Base-by-base conservation (phyloP, 768 basidiomycete genomes). In the Cystobasidium onofrii region DNA sequence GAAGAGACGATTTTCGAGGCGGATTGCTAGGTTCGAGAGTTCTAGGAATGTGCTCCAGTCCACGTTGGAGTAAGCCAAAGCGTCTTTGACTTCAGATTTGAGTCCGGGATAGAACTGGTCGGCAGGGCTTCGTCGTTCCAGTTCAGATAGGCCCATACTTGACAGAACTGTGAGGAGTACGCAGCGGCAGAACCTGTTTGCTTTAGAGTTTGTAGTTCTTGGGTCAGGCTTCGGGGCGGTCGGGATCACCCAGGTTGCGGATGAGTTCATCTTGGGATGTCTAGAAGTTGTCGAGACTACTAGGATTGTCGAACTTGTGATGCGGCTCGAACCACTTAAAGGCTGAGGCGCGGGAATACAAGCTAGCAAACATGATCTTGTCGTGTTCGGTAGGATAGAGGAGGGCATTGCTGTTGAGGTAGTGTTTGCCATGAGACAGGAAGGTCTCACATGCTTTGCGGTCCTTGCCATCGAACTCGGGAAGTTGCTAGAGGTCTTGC, bases 51-150 rank as follows among this genome's bases (percentile, higher is more conserved):
- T n/a, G 3, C 7, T 27, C 9, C 10, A 27, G 20, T 25, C 25
- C n/a, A 7, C 31, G 25, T 4, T 4, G 20, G 15, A 3, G 27
- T 33, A 33, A 27, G 36, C 23, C 13, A 63, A 39, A 6, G 36
- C 36, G n/a, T 63, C 61, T n/a, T 63, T 66, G 64, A 66, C 64
- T 13, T 66, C 43, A 4, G 25, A 27, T 7, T 27, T 6, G 34
- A 66, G 64, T 34, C 64, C 64, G 15, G 9, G 6, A 20, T 66
- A 44, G 64, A 66, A 66, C 6, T 43, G 25, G 4, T 25, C 43
- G 52, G 3, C 4, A 66, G 64, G 43, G 64, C 64, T 23, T 17
- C 64, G 15, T 66, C 64, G 23, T 43, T 25, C 64, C 64, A 66
- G n/a, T 6, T 4, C 10, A 66, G 64, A 44, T 36, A 66, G 12